Base-by-base conservation (phyloP, 805 yeast genomes). In the Metschnikowia arizonensis region DNA sequence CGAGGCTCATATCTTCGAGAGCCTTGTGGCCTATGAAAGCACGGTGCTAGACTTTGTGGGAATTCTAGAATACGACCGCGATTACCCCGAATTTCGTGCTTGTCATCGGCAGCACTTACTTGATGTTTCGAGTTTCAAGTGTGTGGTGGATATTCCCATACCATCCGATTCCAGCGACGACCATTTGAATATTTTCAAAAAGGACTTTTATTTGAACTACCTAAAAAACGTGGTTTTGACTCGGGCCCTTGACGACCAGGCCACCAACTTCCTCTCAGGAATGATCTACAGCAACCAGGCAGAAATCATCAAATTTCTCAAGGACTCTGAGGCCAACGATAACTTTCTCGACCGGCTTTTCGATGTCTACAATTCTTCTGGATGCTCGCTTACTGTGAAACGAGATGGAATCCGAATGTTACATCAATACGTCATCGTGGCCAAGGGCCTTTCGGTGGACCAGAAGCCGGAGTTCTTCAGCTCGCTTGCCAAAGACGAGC, bases 191-290 rank as follows among this genome's bases (percentile, higher is more conserved):
- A 73, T 85, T 41, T 83, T 90, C 46, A 81, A 82, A 45, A 80
- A 81, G 56, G 89, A 93, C 32, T 88, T 83, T 60, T 74, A 87
- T 46, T 69, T 89, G 45, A 90, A 85, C 57, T 88, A 86, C 60
- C 68, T 93, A 40, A 85, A 85, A 61, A 97, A 91, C 62, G 95
- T 88, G 15, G 95, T 87, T 1, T 65, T 91, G 23, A 90, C 93
- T 3, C 71, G 96, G 42, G 67, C 83, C 33, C 61, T 91, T 38
- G 98, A 91, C 61, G 98, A 91, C 60, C 78, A 82, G 35, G 77
- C 89, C 4, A 80, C 82, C 57, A 78, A 77, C 50, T 68, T 85
- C 47, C 73, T 93, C 30, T 69, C 83, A 14, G 79, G 85, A 1
- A 66, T 85, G 66, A 83, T 88, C 4, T 82, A 79, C 55, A 63